Evolutionary conservation across 2,329 filamentous ascomycete genomes (phyloP).

Genomic region (Diaporthe sp.): DNA sequence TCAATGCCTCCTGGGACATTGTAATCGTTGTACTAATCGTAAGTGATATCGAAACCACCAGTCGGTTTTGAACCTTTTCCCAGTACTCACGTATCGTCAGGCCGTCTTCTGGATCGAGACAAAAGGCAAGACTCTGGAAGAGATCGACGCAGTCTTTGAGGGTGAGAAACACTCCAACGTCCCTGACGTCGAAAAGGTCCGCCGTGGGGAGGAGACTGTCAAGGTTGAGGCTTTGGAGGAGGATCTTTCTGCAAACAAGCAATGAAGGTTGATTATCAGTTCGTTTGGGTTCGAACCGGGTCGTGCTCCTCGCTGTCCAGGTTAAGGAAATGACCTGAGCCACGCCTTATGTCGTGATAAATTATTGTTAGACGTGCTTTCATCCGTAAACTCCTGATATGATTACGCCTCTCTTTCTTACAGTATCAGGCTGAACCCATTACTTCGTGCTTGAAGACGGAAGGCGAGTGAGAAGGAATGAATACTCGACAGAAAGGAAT

Average conservation of each 20-base stretch:
- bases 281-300: no score
- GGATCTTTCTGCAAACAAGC: constrained; percentile 30
- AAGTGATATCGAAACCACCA: constrained; percentile 31
- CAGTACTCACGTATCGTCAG: constrained; percentile 28
- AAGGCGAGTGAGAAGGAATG: no score
- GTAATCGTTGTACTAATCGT: constrained; percentile 51
- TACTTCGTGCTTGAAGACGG: no score
- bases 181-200: constrained; percentile 42
- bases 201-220: constrained; percentile 38
- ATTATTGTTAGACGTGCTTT: no score
- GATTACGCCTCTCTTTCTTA: no score
- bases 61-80: no score
- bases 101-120: constrained; percentile 50
- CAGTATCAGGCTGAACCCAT: no score
- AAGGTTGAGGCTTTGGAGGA: constrained; percentile 39
- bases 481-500: no score
- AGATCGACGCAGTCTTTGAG: constrained; percentile 50
- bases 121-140: constrained; percentile 50
- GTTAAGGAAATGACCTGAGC: no score
- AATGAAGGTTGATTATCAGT: not conserved
- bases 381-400: no score
- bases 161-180: constrained; percentile 46
- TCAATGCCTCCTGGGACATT: constrained; percentile 57
- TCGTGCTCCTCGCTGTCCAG: no score
- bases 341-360: no score